Base-by-base conservation (phyloP, 176 grass and related monocot genomes). In the Rhipidocladum racemiflorum region DNA sequence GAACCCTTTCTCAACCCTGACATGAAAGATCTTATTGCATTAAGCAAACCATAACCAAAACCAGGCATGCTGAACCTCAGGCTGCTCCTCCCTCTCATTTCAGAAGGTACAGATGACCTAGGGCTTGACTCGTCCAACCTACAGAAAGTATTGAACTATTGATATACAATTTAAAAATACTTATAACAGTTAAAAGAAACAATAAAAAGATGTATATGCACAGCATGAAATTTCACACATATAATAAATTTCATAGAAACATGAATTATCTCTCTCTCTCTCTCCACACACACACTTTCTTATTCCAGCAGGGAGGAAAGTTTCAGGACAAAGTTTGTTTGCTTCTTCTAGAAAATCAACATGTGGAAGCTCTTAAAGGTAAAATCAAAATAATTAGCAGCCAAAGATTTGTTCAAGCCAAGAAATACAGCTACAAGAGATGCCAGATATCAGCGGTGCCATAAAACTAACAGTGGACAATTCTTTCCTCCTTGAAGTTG, bases 81-180 rank as follows among this genome's bases (percentile, higher is more conserved):
- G 64, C 24, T 85, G 46, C 45, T 86, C 43, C 77, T 56, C 46
- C 23, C 84, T 72, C 68, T 84, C 45, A 81, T 8, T 75, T 97
- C 91, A 85, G 91, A 94, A 44, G 87, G 45, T 80, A 82, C 74
- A 69, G 90, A 89, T 27, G 88, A 89, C 32, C 85, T 88, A 82
- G 96, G 96, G 56, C 92, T 98, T 49, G 90, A 85, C 65, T 93
- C 89, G 2, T 93, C 92, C 82, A 98, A 36, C 88, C 95, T 98
- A 86, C 28, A 82, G n/a, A 81, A 68, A 84, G 49, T 28, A 49
- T 70, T 13, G 14, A 68, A 84, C 42, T 28, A 49, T 70, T 13
- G 14, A 51, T 43, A 85, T 42, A 70, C 0, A 7, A 65, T 43
- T 73, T 1, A 68, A 62, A 70, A 49, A 80, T 12, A 32, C 9